phyloP scores from a whole-genome alignment of 2,329 filamentous ascomycete genomes.

The Penicillium corylophilum region DNA sequence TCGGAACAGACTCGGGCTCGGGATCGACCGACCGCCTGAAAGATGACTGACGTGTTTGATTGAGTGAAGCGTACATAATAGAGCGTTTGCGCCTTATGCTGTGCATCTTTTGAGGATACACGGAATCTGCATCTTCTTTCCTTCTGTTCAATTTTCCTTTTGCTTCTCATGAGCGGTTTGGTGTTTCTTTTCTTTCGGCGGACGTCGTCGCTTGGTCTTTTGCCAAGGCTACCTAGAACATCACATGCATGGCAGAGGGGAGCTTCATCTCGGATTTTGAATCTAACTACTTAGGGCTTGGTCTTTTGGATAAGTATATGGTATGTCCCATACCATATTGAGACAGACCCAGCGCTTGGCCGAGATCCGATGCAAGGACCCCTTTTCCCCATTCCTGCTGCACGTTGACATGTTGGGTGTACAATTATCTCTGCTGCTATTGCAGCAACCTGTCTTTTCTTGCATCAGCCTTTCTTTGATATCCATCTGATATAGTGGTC shows the following conservation, averaged over 20 bases:
- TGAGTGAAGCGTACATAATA: constrained; percentile 26
- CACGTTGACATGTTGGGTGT: constrained; percentile 1
- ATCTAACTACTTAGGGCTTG: neutral
- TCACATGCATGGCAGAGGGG: neutral
- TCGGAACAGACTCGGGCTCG: constrained; percentile 12
- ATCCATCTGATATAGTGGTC: neutral
- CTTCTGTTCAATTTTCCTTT: constrained; percentile 3
- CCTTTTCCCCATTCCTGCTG: neutral
- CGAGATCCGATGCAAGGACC: neutral
- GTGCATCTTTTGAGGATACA: constrained; percentile 10
- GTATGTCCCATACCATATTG: neutral
- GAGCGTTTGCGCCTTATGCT: constrained; percentile 9
- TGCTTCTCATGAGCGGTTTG: constrained; percentile 18
- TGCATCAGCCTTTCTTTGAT: constrained; percentile 1
- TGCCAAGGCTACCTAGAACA: neutral
- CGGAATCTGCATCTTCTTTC: constrained; percentile 11
- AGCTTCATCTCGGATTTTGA: neutral
- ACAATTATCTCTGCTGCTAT: constrained; percentile 1
- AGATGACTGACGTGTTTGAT: constrained; percentile 29
- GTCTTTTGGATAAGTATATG: neutral
- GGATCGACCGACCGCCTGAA: constrained; percentile 24
- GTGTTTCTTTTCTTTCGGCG: constrained; percentile 9
- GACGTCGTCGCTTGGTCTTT: neutral
- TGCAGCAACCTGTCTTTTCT: neutral
- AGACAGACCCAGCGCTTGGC: neutral